Percentiles rank a stretch among this genome's conserved stretches.
Evolutionary conservation across 1,284 basidiomycete species (phyloP).

Genomic region (Rhodotorula sp.): DNA sequence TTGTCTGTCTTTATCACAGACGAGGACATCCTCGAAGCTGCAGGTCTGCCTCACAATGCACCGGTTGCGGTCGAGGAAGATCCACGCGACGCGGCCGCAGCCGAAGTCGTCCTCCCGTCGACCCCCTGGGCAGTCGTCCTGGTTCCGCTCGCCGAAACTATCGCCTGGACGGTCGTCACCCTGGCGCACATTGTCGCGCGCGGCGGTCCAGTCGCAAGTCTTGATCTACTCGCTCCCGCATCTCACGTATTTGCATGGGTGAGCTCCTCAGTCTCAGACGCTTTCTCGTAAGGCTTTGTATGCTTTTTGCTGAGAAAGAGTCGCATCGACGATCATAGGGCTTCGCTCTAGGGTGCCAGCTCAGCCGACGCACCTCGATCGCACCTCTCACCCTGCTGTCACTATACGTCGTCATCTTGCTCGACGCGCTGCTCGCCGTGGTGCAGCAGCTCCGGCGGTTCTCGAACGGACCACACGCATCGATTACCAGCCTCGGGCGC

Average conservation of each 20-base stretch:
- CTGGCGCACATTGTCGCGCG: not conserved
- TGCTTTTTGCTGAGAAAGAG: not conserved
- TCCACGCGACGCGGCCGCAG: not conserved
- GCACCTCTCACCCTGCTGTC: conserved; percentile 59
- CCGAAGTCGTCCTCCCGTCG: conserved; percentile 4
- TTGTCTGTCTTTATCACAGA: conserved; percentile 21
- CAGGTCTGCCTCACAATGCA: not conserved
- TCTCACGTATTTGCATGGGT: conserved; percentile 6
- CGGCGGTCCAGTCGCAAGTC: too few species aligned
- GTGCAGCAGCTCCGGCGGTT: conserved; percentile 55
- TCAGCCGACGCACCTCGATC: not conserved
- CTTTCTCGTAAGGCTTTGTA: not conserved
- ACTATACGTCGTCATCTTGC: conserved; percentile 56
- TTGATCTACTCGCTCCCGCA: not conserved
- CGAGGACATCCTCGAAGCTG: conserved; percentile 14
- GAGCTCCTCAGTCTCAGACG: not conserved
- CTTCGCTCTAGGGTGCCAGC: conserved; percentile 4
- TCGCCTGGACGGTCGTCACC: conserved; percentile 6
- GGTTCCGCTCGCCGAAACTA: conserved; percentile 8
- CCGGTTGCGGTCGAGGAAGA: not conserved
- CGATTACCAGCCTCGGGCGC: conserved; percentile 44
- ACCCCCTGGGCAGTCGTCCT: conserved; percentile 6
- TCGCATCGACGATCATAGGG: not conserved
- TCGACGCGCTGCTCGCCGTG: conserved; percentile 53
- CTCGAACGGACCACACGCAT: not conserved